These are phyloP conservation scores for Rhizoclosmatium globosum DNA, from an alignment of 192 early-diverging fungal genomes.

Conservation along the genomic window DNA sequence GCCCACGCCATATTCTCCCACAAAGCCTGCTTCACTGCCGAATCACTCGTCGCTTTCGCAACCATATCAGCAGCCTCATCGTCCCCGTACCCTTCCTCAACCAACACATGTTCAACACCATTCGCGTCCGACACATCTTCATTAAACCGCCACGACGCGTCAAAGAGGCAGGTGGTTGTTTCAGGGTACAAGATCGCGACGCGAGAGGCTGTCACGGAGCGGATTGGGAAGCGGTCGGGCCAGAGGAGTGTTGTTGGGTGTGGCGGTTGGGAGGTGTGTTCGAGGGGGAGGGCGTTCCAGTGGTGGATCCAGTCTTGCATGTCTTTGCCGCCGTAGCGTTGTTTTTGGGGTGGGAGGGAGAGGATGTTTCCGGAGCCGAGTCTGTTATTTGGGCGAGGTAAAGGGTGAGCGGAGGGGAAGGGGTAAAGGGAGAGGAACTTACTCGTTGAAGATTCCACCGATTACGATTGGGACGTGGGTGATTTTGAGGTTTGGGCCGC, in stretches of 20 bases:
- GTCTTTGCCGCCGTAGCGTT: conserved; percentile 1
- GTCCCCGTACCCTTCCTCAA: neutral
- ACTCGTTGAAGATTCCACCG: conserved; percentile 38
- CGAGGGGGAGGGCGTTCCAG: conserved; percentile 10
- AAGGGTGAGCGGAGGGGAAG: neutral
- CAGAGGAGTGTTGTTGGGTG: neutral
- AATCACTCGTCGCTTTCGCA: neutral
- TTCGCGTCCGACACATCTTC: neutral
- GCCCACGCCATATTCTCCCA: conserved; percentile 24
- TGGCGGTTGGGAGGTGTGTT: neutral
- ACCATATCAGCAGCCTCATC: neutral
- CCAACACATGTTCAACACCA: conserved; percentile 2
- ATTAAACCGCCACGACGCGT: conserved; percentile 1
- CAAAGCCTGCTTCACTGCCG: conserved; percentile 26
- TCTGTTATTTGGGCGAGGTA: neutral
- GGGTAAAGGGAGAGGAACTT: neutral
- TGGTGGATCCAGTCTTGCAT: conserved; percentile 33
- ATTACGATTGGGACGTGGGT: conserved; percentile 26
- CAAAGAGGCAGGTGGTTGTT: neutral
- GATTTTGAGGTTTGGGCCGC: conserved; percentile 15
- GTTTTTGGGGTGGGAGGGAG: conserved; percentile 11
- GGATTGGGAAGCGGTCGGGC: conserved; percentile 32
- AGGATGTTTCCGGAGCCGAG: conserved; percentile 29
- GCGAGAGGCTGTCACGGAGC: conserved; percentile 11
- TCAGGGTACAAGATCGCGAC: conserved; percentile 26